These are phyloP conservation scores for Nannizziopsis arthrosporioides DNA, from an alignment of 2,329 filamentous ascomycete species.

Conservation along the genomic window DNA sequence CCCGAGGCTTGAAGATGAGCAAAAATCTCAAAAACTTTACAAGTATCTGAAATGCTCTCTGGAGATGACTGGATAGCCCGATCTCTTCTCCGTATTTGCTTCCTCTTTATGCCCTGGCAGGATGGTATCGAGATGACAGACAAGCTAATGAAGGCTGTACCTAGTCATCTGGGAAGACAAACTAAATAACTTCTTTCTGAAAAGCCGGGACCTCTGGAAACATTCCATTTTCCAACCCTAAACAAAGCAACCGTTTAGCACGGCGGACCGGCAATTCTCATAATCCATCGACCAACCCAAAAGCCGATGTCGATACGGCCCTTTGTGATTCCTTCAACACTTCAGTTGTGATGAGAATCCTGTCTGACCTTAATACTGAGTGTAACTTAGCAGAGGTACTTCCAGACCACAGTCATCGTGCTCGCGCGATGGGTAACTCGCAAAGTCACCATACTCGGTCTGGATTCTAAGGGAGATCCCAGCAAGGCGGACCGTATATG, in stretches of 20 bases:
- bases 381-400: conserved; percentile 51
- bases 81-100: conserved; percentile 69
- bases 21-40: conserved; percentile 95
- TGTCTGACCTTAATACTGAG: conserved; percentile 64
- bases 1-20: conserved; percentile 87
- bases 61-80: conserved; percentile 62
- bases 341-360: conserved; percentile 61
- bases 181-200: conserved; percentile 58
- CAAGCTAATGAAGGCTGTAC: conserved; percentile 62
- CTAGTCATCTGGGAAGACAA: conserved; percentile 72
- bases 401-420: conserved; percentile 38
- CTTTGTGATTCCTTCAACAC: conserved; percentile 84
- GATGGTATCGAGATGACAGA: conserved; percentile 84
- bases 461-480: conserved; percentile 38
- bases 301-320: conserved; percentile 49
- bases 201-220: conserved; percentile 43
- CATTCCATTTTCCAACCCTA: conserved; percentile 18
- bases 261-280: too few species aligned
- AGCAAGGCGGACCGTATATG: conserved; percentile 42
- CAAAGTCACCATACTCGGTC: conserved; percentile 72
- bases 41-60: conserved; percentile 74
- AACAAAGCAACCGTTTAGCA: conserved; percentile 34
- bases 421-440: conserved; percentile 70
- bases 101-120: conserved; percentile 78
- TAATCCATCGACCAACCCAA: conserved; percentile 42